phyloP scores from a whole-genome alignment of 805 yeast species.

The Nakazawaea ambrosiae region DNA sequence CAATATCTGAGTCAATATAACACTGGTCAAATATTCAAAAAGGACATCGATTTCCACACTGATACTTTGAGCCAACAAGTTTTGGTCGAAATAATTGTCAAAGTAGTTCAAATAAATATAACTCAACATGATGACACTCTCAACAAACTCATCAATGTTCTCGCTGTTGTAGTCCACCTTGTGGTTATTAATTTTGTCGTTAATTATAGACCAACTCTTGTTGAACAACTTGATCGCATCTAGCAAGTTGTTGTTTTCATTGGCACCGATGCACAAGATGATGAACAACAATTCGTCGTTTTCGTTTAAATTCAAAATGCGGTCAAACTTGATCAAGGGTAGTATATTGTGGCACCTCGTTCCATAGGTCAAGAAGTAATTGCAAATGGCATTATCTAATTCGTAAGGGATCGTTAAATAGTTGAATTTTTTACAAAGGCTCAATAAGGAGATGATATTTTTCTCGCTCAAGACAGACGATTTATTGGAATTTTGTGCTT shows the following conservation, averaged over 20 bases:
- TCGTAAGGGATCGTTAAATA: constrained; percentile 15
- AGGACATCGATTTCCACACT: constrained; percentile 37
- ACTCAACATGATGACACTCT: constrained; percentile 37
- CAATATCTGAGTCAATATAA: constrained; percentile 33
- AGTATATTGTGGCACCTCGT: constrained; percentile 23
- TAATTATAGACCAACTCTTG: constrained; percentile 34
- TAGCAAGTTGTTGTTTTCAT: constrained; percentile 24
- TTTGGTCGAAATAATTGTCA: constrained; percentile 13
- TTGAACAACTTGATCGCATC: constrained; percentile 33
- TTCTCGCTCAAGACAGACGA: constrained; percentile 17
- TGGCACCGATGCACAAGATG: constrained; percentile 39
- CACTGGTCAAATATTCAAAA: constrained; percentile 42
- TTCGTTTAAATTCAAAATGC: constrained; percentile 15
- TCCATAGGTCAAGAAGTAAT: constrained; percentile 20
- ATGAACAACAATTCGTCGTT: constrained; percentile 36
- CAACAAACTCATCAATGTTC: constrained; percentile 29
- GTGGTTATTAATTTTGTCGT: constrained; percentile 21
- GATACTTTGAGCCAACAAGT: constrained; percentile 5
- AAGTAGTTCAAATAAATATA: constrained; percentile 35
- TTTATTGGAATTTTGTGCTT: neutral
- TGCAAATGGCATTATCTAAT: constrained; percentile 18
- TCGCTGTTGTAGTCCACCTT: constrained; percentile 24
- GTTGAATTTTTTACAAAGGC: constrained; percentile 24
- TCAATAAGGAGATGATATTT: constrained; percentile 25
- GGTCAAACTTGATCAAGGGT: constrained; percentile 16